A percentile compares a stretch with the other conserved stretches of the same genome.
These are phyloP conservation scores for Solanum bulbocastanum DNA, from an alignment of 257 asterid species.

Conservation along the genomic window DNA sequence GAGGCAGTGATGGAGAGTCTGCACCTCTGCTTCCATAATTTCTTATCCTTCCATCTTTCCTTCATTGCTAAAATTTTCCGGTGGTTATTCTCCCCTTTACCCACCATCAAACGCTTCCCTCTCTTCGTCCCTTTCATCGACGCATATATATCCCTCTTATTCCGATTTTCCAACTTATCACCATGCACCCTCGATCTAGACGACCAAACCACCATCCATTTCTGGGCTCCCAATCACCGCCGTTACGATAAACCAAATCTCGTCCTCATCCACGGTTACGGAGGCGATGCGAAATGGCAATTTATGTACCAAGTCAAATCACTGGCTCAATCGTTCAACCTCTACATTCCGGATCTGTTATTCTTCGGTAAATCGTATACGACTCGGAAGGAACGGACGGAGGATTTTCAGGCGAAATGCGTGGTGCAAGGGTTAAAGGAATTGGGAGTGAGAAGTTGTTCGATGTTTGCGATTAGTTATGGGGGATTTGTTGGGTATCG, in stretches of 20 bases:
- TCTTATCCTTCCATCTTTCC: slow-evolving; percentile 31
- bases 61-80: slow-evolving; percentile 14
- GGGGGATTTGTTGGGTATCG: slow-evolving; percentile 55
- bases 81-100: slow-evolving; percentile 13
- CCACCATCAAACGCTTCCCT: slow-evolving; percentile 33
- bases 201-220: slow-evolving; percentile 51
- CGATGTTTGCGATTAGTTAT: slow-evolving; percentile 56
- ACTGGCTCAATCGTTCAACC: slow-evolving; percentile 33
- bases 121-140: slow-evolving; percentile 33
- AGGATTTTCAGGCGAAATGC: slow-evolving; percentile 50
- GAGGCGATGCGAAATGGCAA: slow-evolving; percentile 58
- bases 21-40: slow-evolving; percentile 11
- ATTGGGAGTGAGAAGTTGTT: slow-evolving; percentile 43
- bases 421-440: slow-evolving; percentile 37
- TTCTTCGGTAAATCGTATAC: slow-evolving; percentile 57
- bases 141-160: slow-evolving; percentile 36
- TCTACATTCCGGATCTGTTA: slow-evolving; percentile 57
- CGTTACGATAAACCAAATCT: slow-evolving; percentile 44
- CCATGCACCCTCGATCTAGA: slow-evolving; percentile 40
- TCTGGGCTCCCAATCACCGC: slow-evolving; percentile 46
- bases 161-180: slow-evolving; percentile 39
- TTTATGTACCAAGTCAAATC: slow-evolving; percentile 30
- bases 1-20: slow-evolving; percentile 28
- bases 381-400: slow-evolving; percentile 25
- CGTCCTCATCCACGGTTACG: slow-evolving; percentile 54